Percentiles rank a stretch among this genome's conserved stretches.
Evolutionary conservation across 257 asterid species (phyloP).

Genomic region (Solanum boliviense): DNA sequence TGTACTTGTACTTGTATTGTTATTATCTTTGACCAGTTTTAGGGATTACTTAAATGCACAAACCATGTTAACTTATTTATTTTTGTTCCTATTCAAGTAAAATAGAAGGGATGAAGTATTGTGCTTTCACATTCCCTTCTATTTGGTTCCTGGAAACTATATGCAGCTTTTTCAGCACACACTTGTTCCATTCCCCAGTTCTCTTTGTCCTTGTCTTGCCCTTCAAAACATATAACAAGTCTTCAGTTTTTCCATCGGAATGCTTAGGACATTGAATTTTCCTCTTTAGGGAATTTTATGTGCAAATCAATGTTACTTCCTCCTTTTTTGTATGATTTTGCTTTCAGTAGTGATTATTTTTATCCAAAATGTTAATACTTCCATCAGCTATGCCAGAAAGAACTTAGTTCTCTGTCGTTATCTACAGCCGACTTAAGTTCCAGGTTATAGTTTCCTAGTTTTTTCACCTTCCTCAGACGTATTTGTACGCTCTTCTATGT

Average conservation of each 20-base stretch:
- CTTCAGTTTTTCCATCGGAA: neutral
- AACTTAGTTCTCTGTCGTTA: neutral
- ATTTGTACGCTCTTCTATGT: neutral
- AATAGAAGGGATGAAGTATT: neutral
- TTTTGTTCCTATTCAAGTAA: neutral
- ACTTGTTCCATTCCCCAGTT: neutral
- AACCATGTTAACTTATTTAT: neutral
- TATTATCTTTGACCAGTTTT: neutral
- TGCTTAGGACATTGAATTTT: neutral
- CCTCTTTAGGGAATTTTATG: neutral
- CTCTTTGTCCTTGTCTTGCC: neutral
- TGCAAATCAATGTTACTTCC: neutral
- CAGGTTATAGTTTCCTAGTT: conserved; percentile 3
- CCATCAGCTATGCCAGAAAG: neutral
- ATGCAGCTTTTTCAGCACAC: neutral
- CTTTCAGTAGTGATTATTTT: neutral
- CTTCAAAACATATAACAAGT: neutral
- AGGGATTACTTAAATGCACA: neutral
- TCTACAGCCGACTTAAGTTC: neutral
- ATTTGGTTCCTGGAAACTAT: neutral
- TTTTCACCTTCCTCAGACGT: neutral
- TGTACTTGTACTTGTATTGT: neutral
- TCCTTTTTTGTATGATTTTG: neutral
- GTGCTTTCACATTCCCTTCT: neutral
- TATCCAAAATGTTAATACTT: neutral